A percentile compares a stretch with the other conserved stretches of the same genome.
Evolutionary conservation across 2,329 filamentous ascomycete genomes (phyloP).

Genomic region (Monosporascus sp.): DNA sequence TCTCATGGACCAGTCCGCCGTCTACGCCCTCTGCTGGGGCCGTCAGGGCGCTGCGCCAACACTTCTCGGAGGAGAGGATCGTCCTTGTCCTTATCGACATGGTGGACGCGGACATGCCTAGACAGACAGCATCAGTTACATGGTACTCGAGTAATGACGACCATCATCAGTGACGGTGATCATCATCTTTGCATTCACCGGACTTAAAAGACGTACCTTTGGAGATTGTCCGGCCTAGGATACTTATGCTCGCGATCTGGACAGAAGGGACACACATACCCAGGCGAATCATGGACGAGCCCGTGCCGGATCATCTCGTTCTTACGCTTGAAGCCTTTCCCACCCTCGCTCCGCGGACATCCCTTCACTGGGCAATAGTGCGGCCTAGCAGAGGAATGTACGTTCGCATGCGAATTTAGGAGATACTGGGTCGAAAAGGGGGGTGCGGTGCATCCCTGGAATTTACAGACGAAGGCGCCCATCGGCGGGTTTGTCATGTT

Average conservation of each 20-base stretch:
- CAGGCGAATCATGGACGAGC: conserved; percentile 87
- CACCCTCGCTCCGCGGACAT: conserved; percentile 58
- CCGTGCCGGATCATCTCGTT: conserved; percentile 74
- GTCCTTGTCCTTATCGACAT: conserved; percentile 83
- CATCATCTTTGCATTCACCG: not conserved
- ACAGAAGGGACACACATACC: conserved; percentile 95
- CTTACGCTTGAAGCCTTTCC: conserved; percentile 66
- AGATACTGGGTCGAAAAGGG: conserved; percentile 76
- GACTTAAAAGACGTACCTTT: conserved; percentile 58
- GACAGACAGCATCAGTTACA: not conserved
- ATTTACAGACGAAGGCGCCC: conserved; percentile 53
- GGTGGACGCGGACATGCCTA: conserved; percentile 90
- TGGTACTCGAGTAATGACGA: not conserved
- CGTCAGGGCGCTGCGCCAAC: conserved; percentile 78
- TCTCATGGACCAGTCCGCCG: conserved; percentile 49
- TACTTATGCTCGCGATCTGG: conserved; percentile 91
- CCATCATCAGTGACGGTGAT: not conserved
- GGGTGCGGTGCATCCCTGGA: conserved; percentile 59
- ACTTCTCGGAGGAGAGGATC: conserved; percentile 78
- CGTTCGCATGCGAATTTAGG: conserved; percentile 73
- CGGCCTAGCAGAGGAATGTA: conserved; percentile 60
- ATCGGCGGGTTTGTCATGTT: conserved; percentile 47
- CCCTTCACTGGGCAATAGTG: conserved; percentile 61
- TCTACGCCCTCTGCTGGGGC: conserved; percentile 73
- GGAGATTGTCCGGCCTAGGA: conserved; percentile 89